Conservation (phyloP, 139 green algal genomes). For the Ettlia oleoabundans region DNA sequence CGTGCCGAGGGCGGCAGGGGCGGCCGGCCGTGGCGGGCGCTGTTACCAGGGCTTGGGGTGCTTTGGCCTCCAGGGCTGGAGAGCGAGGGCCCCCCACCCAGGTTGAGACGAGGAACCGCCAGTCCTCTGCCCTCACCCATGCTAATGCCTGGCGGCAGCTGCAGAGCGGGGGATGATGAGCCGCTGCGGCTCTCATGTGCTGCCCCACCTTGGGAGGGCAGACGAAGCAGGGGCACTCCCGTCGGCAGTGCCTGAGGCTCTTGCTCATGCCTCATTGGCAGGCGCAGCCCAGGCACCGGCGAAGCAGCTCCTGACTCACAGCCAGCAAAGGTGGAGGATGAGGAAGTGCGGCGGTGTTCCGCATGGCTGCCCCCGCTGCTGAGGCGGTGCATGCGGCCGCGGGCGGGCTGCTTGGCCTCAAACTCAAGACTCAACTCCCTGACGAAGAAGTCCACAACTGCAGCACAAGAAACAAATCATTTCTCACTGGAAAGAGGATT, state of each 20-base stretch:
- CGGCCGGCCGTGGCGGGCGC: slow-evolving; percentile 28
- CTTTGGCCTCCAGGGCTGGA: slow-evolving; percentile 23
- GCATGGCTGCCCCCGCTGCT: slow-evolving; percentile 23
- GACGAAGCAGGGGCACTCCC: slow-evolving; percentile 20
- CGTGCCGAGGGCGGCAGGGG: slow-evolving; percentile 35
- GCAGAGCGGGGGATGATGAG: slow-evolving; percentile 2
- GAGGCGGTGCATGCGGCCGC: slow-evolving; percentile 29
- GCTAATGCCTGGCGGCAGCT: not conserved
- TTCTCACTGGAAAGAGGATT: no score
- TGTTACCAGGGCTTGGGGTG: slow-evolving; percentile 22
- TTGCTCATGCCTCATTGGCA: not conserved
- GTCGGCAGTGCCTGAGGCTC: not conserved
- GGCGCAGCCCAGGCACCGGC: not conserved
- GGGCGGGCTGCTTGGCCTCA: slow-evolving; percentile 38
- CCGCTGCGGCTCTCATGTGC: no score
- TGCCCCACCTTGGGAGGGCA: slow-evolving; percentile 4
- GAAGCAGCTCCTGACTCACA: slow-evolving; percentile 10
- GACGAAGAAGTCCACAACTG: slow-evolving; percentile 60
- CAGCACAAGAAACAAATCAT: not conserved
- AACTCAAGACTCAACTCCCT: slow-evolving; percentile 60
- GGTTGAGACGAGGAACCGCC: slow-evolving; percentile 25
- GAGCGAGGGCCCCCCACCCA: not conserved
- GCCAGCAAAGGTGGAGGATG: not conserved
- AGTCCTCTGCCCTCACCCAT: not conserved
- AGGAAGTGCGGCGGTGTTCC: slow-evolving; percentile 23